Conservation (phyloP, 179 eudicot species). For the Spinacia oleracea region DNA sequence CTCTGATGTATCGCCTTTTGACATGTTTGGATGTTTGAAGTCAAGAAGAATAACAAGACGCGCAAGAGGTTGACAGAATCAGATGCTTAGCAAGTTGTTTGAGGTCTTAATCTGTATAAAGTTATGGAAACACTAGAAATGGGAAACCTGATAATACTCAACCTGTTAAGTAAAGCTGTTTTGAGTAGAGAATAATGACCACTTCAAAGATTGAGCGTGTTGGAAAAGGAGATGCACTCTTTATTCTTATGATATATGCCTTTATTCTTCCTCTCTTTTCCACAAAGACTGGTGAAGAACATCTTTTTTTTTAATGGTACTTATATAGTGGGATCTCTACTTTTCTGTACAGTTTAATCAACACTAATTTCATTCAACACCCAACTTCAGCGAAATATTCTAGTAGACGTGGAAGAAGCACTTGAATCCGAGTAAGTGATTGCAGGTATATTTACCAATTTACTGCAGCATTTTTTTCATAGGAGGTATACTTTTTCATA, state of each 20-base stretch:
- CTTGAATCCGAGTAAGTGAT: background rate
- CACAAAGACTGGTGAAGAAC: conserved; percentile 11
- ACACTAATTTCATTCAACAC: background rate
- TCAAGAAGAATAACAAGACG: too few relatives aligned
- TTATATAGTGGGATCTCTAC: conserved; percentile 11
- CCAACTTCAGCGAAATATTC: background rate
- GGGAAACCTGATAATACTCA: background rate
- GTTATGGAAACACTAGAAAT: background rate
- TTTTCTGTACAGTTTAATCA: background rate
- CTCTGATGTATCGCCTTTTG: too few relatives aligned
- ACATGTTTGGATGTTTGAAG: background rate
- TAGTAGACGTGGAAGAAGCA: background rate
- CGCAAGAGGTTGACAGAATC: background rate
- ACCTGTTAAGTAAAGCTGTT: background rate
- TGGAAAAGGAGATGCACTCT: conserved; percentile 5
- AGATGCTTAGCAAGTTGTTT: background rate
- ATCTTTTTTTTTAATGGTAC: background rate
- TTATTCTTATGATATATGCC: background rate
- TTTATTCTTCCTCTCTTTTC: conserved; percentile 11
- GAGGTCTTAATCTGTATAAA: background rate
- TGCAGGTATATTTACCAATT: too few relatives aligned
- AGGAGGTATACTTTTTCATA: too few relatives aligned
- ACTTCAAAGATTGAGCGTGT: background rate
- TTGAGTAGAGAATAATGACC: background rate
- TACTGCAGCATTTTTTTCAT: too few relatives aligned